Evolutionary conservation across 106 monocot species (phyloP), one percentile per base, ranked within the genome.

Genomic region (Hemerocallis citrina): DNA sequence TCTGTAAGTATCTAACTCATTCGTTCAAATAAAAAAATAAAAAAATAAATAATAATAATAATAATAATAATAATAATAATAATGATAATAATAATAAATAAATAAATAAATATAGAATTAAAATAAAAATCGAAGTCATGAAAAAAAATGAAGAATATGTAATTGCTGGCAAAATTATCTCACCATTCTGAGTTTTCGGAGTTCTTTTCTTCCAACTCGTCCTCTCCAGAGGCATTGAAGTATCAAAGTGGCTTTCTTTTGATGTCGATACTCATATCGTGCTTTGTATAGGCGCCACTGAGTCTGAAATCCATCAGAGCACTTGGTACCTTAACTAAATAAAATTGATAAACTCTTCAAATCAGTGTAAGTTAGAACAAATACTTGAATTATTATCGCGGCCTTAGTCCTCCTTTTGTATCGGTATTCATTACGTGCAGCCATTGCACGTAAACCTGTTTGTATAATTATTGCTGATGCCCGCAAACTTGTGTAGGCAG

Each of bases 191-290:
- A 99, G 92, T 29, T 82, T 88, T 39, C 92, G 74, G 12, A 99
- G 92, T 66, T 99, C 98, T 61, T 71, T 92, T 66, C 88, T 82
- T 65, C 72, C 98, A 20, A 99, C 7, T 22, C 98, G 87, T 44
- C 76, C 92, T 82, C 98, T 92, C 98, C 98, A 99, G 25, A 82
- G 78, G 45, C 91, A 98, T 66, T 98, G 96, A 58, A 87, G 72
- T 64, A 79, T 75, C 55, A 98, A 55, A 52, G 59, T 57, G 7
- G 79, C 79, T 54, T 82, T 86, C 74, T 96, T 83, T 73, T 79
- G 61, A 29, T 82, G 63, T 60, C 68, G 70, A 57, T 91, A 91
- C 30, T 54, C 65, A 49, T 67, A 75, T n/a, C 48, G 72, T 29
- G 81, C 91, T 79, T 73, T 77, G 63, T 85, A 65, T 36, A 71